Percentiles rank a stretch among this genome's conserved stretches.
Evolutionary conservation across 495 filamentous ascomycete species (phyloP).

Genomic region (Aspergillus heteromorphus): DNA sequence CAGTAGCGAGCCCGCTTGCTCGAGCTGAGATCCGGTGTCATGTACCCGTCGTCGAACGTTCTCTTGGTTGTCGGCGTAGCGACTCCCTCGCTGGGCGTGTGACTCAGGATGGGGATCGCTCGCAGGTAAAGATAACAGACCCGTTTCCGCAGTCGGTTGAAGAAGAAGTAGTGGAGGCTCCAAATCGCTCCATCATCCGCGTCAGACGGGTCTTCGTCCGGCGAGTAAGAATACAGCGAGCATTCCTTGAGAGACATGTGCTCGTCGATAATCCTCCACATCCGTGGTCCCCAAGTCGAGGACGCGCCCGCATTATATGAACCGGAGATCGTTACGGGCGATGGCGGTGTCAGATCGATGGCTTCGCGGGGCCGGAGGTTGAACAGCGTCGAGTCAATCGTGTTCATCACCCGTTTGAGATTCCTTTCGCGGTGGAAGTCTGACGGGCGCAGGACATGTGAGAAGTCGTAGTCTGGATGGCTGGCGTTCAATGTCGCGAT

Average conservation of each 20-base stretch:
- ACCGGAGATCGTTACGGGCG: conserved; percentile 38
- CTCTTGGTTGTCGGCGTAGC: conserved; percentile 43
- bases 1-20: conserved; percentile 78
- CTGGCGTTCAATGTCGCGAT: conserved; percentile 97
- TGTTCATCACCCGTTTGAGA: conserved; percentile 71
- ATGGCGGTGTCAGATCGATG: conserved; percentile 39
- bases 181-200: conserved; percentile 90
- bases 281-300: conserved; percentile 68
- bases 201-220: conserved; percentile 78
- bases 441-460: conserved; percentile 74
- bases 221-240: conserved; percentile 76
- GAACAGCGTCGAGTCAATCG: conserved; percentile 76
- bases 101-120: conserved; percentile 75
- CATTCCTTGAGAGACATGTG: conserved; percentile 88
- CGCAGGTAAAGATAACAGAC: conserved; percentile 91
- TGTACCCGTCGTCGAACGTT: conserved; percentile 42
- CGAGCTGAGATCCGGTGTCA: conserved; percentile 50
- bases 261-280: conserved; percentile 87
- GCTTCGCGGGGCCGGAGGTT: conserved; percentile 67
- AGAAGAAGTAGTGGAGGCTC: conserved; percentile 96
- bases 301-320: conserved; percentile 36
- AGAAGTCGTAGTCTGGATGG: conserved; percentile 97
- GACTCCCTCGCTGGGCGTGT: conserved; percentile 47
- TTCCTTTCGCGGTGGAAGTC: conserved; percentile 81
- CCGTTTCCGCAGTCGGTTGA: conserved; percentile 87